Evolutionary conservation across 345 rosid species (phyloP), one percentile per base, ranked within the genome.

Genomic region (Camelina sativa): DNA sequence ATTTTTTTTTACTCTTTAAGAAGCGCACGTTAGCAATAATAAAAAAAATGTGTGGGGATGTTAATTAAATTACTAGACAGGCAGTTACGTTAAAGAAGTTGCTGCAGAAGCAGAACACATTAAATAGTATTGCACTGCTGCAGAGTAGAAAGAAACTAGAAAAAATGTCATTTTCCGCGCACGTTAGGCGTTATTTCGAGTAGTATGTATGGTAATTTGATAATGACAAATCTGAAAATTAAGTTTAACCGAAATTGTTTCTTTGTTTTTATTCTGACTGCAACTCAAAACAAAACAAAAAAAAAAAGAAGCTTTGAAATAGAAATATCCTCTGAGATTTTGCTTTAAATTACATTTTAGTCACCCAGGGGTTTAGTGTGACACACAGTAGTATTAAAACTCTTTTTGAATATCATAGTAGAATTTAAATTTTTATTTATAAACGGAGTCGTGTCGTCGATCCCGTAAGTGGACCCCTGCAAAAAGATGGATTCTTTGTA

Each of bases 51-150:
- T 48, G 54, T 30, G 5, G 12, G 16, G 38, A 11, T 41, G 48
- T 55, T 40, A 64, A 48, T 28, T 54, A 5, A 2, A 16, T 37
- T 8, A 37, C 3, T 37, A 8, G 11, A 72, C 35, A 0, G 83
- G 80, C 85, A 68, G 87, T 81, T 61, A 37, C 79, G 59, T 78
- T 76, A 67, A 54, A 71, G 76, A 56, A 57, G 80, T 77, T 71
- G 72, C 30, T 28, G 30, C 30, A 28, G 30, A 28, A 28, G 30
- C 76, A 46, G 64, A 54, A 54, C 66, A 56, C 54, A 5, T 48
- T 34, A 34, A 6, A 2, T 48, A 65, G 25, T 48, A 71, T 72
- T 69, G 48, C 61, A 71, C 67, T 6, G 25, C 3, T 23, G 65
- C 62, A 25, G 34, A 63, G 51, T 25, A 55, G 61, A 28, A 28